Conservation (phyloP, 768 basidiomycete species). For the Amanita subjunquillea region DNA sequence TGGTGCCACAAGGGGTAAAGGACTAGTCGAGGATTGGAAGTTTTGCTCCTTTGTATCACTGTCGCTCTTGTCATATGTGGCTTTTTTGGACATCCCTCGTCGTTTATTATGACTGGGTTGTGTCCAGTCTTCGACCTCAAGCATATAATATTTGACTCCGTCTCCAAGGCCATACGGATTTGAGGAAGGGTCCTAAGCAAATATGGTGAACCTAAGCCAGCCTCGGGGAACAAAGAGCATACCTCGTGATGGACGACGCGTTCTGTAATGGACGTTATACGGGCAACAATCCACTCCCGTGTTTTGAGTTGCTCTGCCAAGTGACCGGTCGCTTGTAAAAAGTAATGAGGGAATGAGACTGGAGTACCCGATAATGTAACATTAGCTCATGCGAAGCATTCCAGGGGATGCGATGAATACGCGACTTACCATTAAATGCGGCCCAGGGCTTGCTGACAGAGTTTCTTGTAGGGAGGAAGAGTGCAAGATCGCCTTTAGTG, state of each 20-base stretch:
- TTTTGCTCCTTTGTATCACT: conserved; percentile 22
- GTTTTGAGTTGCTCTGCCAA: conserved; percentile 84
- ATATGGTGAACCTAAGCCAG: neutral
- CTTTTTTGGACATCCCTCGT: conserved; percentile 42
- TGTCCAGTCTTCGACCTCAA: conserved; percentile 92
- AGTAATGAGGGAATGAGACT: conserved; percentile 98
- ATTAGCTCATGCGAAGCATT: neutral
- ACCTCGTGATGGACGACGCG: conserved; percentile 76
- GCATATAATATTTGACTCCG: conserved; percentile 88
- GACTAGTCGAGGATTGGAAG: conserved; percentile 16
- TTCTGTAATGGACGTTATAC: conserved; percentile 83
- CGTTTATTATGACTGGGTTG: conserved; percentile 62
- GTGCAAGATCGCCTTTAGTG: conserved; percentile 85
- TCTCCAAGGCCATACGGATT: conserved; percentile 87
- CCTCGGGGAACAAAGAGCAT: conserved; percentile 12
- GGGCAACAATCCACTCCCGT: conserved; percentile 91
- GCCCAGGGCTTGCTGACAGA: conserved; percentile 94
- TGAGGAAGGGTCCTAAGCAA: conserved; percentile 58
- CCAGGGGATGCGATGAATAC: neutral
- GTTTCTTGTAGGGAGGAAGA: conserved; percentile 94
- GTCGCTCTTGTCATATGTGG: conserved; percentile 25
- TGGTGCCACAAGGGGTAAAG: conserved; percentile 37
- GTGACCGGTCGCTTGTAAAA: conserved; percentile 79
- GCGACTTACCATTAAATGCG: conserved; percentile 82
- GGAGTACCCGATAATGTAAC: conserved; percentile 6